Base-by-base conservation (phyloP, 805 yeast genomes). In the Wickerhamiella hasegawae region DNA sequence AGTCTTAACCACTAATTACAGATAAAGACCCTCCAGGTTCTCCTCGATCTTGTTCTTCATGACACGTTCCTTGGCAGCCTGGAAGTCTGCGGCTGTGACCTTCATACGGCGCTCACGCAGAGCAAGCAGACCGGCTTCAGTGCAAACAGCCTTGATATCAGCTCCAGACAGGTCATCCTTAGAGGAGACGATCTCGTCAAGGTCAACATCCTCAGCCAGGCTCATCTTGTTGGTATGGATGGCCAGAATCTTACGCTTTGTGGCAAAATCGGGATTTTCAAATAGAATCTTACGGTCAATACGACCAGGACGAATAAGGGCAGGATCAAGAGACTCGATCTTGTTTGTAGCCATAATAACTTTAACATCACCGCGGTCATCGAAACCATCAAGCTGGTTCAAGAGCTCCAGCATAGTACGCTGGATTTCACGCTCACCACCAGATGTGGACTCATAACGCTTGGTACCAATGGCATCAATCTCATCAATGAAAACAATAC, bases 381-480 rank as follows among this genome's bases (percentile, higher is more conserved):
- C 97, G 55, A 87, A 87, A 17, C 97, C 97, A 58, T 87, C 97
- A 50, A 87, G 69, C 60, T 87, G 97, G 58, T 87, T 87, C 52
- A 87, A 69, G 51, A 87, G 64, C 61, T 85, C 97, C 69, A 85
- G 67, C 97, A 85, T 87, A 25, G 97, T 87, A 65, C 97, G 76
- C 63, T 87, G 97, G 44, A 87, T 82, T 61, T 87, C 97, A 48
- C 94, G 72, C 61, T 87, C 97, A 54, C 97, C 97, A 30, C 97
- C 96, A 16, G 93, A 77, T 5, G 77, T 65, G 16, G 66, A 77
- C 40, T 87, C 95, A 58, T 87, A 85, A 59, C 99, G 76, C 58
- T 87, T 87, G n/a, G 94, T 80, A 59, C 98, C 99, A 54, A 90
- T 90, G 31, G 99, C 97, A 60, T 90, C 98, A 53, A 90, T 87